These are phyloP conservation scores for Backusella mclennaniae DNA, from an alignment of 192 early-diverging fungal genomes.

Conservation along the genomic window DNA sequence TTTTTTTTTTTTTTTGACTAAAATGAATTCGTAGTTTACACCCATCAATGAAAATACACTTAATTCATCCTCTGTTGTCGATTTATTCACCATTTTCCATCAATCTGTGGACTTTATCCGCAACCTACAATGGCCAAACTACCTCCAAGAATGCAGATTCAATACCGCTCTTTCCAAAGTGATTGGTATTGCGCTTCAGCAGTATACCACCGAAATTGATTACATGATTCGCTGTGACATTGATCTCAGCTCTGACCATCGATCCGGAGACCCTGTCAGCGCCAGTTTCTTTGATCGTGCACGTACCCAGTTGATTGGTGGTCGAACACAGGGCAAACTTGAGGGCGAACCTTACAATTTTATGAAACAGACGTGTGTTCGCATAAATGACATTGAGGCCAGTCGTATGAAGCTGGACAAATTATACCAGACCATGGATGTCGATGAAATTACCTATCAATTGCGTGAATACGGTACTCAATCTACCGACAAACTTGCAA, in stretches of 20 bases:
- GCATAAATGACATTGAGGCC: slow-evolving; percentile 59
- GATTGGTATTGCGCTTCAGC: slow-evolving; percentile 60
- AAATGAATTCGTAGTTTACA: slow-evolving; percentile 41
- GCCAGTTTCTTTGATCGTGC: slow-evolving; percentile 24
- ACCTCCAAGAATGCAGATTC: slow-evolving; percentile 58
- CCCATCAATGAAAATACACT: slow-evolving; percentile 48
- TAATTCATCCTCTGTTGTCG: slow-evolving; percentile 76
- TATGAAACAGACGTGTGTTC: slow-evolving; percentile 48
- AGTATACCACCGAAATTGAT: slow-evolving; percentile 56
- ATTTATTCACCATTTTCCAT: slow-evolving; percentile 78
- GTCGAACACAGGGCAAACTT: not conserved
- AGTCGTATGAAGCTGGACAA: slow-evolving; percentile 48
- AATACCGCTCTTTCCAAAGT: slow-evolving; percentile 65
- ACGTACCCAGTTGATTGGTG: slow-evolving; percentile 23
- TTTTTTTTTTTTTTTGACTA: not conserved
- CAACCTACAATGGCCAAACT: slow-evolving; percentile 63
- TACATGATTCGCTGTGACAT: slow-evolving; percentile 45
- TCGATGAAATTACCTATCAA: slow-evolving; percentile 47
- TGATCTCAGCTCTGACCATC: slow-evolving; percentile 22
- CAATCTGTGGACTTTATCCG: slow-evolving; percentile 68
- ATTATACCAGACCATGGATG: slow-evolving; percentile 57
- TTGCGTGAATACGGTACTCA: slow-evolving; percentile 32
- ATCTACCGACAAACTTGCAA: slow-evolving; percentile 20
- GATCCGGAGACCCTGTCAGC: not conserved
- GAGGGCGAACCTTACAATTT: slow-evolving; percentile 47